Evolutionary conservation across 495 filamentous ascomycete species (phyloP).

Genomic region (Rhypophila decipiens): DNA sequence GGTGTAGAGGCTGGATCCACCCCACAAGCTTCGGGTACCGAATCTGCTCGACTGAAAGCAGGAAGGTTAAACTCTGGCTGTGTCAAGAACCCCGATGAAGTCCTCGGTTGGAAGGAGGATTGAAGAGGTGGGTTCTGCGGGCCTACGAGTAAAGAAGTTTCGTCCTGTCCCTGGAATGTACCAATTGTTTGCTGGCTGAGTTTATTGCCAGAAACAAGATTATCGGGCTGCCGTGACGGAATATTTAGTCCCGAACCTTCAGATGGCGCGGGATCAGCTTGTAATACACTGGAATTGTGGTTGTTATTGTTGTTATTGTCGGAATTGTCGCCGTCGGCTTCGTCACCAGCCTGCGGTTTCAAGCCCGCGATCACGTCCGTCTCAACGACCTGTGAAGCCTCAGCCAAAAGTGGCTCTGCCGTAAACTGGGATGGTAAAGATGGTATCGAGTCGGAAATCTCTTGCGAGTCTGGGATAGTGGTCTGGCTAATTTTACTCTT

Average conservation of each 20-base stretch:
- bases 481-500: conserved; percentile 12
- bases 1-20: not conserved
- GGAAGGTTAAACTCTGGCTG: conserved; percentile 12
- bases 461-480: conserved; percentile 29
- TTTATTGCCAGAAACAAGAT: not conserved
- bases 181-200: too few relatives aligned
- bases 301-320: not conserved
- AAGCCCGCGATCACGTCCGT: too few relatives aligned
- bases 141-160: too few relatives aligned
- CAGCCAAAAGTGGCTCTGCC: not conserved
- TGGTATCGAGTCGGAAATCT: conserved; percentile 5
- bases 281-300: not conserved
- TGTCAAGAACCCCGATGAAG: conserved; percentile 15
- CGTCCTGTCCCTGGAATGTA: too few relatives aligned
- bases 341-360: not conserved
- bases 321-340: not conserved
- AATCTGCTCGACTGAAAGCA: conserved; percentile 24
- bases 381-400: not conserved
- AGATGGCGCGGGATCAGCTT: not conserved
- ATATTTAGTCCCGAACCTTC: conserved; percentile 7
- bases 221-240: conserved; percentile 18
- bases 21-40: conserved; percentile 3
- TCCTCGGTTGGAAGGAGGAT: too few relatives aligned
- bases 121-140: too few relatives aligned
- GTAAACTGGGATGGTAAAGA: conserved; percentile 9